A percentile compares a stretch with the other conserved stretches of the same genome.
These are phyloP conservation scores for Neophaeococcomyces aloes DNA, from an alignment of 2,329 filamentous ascomycete genomes.

Conservation along the genomic window DNA sequence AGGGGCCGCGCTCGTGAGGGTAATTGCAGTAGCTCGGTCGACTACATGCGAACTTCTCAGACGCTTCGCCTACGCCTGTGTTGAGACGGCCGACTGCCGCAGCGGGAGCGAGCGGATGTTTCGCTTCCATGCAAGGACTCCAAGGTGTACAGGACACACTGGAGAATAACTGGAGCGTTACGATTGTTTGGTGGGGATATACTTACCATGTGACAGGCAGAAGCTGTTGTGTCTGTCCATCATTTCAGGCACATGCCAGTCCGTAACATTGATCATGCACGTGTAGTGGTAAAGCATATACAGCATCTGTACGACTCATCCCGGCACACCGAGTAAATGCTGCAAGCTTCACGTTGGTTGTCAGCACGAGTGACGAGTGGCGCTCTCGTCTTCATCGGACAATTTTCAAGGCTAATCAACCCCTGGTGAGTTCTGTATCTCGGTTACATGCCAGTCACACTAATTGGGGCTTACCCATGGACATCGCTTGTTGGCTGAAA, in stretches of 20 bases:
- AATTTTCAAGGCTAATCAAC: conserved; percentile 2
- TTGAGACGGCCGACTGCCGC: background rate
- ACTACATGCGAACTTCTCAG: background rate
- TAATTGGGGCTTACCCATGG: background rate
- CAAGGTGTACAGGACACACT: background rate
- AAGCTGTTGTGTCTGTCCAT: background rate
- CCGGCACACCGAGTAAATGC: background rate
- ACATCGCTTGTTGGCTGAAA: background rate
- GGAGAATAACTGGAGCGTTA: background rate
- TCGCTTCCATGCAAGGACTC: conserved; percentile 6
- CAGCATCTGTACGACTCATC: background rate
- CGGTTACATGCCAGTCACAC: conserved; percentile 3
- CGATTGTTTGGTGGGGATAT: background rate
- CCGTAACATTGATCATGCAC: conserved; percentile 5
- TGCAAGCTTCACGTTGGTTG: background rate
- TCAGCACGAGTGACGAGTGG: background rate
- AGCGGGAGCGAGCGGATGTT: conserved; percentile 1
- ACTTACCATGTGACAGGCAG: conserved; percentile 7
- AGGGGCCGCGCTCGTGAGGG: conserved; percentile 1
- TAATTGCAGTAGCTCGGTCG: conserved; percentile 3
- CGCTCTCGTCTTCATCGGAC: conserved; percentile 1
- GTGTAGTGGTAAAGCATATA: background rate
- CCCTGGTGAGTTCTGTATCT: conserved; percentile 3
- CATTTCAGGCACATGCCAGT: conserved; percentile 3
- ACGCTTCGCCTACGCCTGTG: background rate